A percentile compares a stretch with the other conserved stretches of the same genome.
Evolutionary conservation across 1,284 basidiomycete genomes (phyloP).

Genomic region (Apiotrichum mycotoxinovorans): DNA sequence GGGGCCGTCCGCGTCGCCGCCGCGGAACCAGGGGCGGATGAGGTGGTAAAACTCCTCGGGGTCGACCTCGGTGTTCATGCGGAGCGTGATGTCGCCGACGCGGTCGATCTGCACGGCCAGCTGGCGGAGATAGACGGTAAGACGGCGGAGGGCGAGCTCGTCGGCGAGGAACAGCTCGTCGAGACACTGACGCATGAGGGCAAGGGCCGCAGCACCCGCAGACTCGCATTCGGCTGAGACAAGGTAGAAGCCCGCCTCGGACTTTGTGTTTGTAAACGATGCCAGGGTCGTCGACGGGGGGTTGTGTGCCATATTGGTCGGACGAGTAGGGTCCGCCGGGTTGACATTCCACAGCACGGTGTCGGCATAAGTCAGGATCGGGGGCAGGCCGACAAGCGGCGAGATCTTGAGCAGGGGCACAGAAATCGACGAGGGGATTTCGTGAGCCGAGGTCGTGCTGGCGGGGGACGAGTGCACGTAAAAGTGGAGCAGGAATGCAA

Average conservation of each 20-base stretch:
- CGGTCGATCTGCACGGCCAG: slow-evolving; percentile 67
- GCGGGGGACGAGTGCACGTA: slow-evolving; percentile 68
- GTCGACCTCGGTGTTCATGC: slow-evolving; percentile 69
- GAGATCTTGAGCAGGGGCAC: slow-evolving; percentile 77
- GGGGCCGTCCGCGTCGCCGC: slow-evolving; percentile 65
- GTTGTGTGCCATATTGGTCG: slow-evolving; percentile 56
- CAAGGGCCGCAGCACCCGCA: slow-evolving; percentile 77
- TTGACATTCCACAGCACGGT: slow-evolving; percentile 86
- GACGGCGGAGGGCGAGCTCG: slow-evolving; percentile 66
- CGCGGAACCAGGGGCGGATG: slow-evolving; percentile 89
- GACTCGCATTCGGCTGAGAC: slow-evolving; percentile 87
- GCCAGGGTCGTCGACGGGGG: slow-evolving; percentile 57
- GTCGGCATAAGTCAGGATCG: slow-evolving; percentile 88
- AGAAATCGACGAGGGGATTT: slow-evolving; percentile 66
- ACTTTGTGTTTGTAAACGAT: slow-evolving; percentile 74
- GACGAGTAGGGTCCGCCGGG: slow-evolving; percentile 55
- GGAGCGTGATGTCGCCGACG: slow-evolving; percentile 61
- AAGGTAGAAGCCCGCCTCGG: slow-evolving; percentile 87
- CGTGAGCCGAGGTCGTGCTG: slow-evolving; percentile 45
- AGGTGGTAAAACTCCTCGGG: slow-evolving; percentile 77
- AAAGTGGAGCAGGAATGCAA: slow-evolving; percentile 81
- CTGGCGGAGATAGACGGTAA: slow-evolving; percentile 66
- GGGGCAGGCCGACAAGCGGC: slow-evolving; percentile 73
- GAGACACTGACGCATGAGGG: slow-evolving; percentile 80
- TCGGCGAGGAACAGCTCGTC: slow-evolving; percentile 91